A percentile compares a stretch with the other conserved stretches of the same genome.
Conservation (phyloP, 768 basidiomycete species). For the Auricularia sp. region DNA sequence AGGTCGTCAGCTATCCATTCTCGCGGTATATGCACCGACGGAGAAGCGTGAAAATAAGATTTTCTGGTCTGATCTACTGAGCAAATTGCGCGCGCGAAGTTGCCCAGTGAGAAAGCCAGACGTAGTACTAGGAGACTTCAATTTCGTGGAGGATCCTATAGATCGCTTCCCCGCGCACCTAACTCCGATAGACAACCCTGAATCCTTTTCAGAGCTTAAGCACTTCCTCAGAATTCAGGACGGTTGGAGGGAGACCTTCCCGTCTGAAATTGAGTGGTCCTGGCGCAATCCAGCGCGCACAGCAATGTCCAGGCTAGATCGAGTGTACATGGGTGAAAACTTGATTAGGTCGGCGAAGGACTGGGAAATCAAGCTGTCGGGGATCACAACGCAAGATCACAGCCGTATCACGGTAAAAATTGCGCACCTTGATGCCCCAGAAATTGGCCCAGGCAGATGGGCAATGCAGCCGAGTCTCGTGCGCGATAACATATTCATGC, state of each 20-base stretch:
- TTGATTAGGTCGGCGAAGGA: not conserved
- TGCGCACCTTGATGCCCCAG: not conserved
- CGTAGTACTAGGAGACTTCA: not conserved
- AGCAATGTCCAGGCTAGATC: not conserved
- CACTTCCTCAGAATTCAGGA: not conserved
- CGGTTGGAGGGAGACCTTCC: not conserved
- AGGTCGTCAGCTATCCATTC: not conserved
- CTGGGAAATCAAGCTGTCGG: not conserved
- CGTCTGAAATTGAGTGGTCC: not conserved
- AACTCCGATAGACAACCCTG: not conserved
- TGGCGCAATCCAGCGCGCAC: not conserved
- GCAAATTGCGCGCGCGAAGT: too few relatives aligned
- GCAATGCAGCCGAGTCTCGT: not conserved
- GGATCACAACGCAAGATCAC: not conserved
- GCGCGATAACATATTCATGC: not conserved
- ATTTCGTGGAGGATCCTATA: not conserved
- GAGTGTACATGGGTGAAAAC: not conserved
- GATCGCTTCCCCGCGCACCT: not conserved
- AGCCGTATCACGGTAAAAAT: not conserved
- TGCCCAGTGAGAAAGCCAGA: not conserved
- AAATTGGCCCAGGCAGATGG: not conserved
- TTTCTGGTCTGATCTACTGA: not conserved
- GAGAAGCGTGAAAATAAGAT: not conserved
- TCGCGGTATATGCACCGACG: not conserved
- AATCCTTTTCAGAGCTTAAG: not conserved